Base-by-base conservation (phyloP, 495 filamentous ascomycete genomes). In the Barbatosphaeria neglecta region DNA sequence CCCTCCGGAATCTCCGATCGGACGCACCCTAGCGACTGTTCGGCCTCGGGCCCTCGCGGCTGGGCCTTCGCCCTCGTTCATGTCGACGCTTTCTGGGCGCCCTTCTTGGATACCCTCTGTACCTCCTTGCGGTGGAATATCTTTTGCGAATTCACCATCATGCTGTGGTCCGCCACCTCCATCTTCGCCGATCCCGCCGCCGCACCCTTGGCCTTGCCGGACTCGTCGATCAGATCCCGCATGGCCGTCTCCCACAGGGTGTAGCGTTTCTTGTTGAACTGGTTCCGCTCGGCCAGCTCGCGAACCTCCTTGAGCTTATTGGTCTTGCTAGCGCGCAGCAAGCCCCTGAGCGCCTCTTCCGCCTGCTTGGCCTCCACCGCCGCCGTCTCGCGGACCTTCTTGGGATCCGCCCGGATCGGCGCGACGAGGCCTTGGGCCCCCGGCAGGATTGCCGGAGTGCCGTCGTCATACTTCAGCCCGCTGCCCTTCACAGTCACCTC, bases 171-270 rank as follows among this genome's bases (percentile, higher is more conserved):
- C 2, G 70, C 70, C 40, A 73, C 68, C 17, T 72, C 68, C 1
- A 58, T 51, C 20, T 59, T 37, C 4, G 53, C 59, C 50, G 54
- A 48, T 37, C 58, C 79, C 65, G 81, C 73, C 53, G 83, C 85
- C 45, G 72, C 82, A 10, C 69, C 81, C 56, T 79, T 83, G 62
- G 80, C 80, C 54, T 78, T 83, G 18, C 44, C 55, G 7, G 56
- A 53, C 9, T 60, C 55, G 24, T 66, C 62, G 2, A 74, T 57
- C 9, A 70, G 33, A 13, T 59, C 58, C 9, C 59, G 52, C 68
- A 74, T 70, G 3, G 66, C 59, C 0, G 46, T 38, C 51, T 74
- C 70, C 70, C 70, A 74, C 0, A 63, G 47, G 2, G 56, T 42
- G 41, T 70, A 63, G 23, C 70, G 58, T 13, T 65, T 49, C 13